Evolutionary conservation across 2,329 filamentous ascomycete species (phyloP), one percentile per base, ranked within the genome.

Genomic region (Aspergillus persii): DNA sequence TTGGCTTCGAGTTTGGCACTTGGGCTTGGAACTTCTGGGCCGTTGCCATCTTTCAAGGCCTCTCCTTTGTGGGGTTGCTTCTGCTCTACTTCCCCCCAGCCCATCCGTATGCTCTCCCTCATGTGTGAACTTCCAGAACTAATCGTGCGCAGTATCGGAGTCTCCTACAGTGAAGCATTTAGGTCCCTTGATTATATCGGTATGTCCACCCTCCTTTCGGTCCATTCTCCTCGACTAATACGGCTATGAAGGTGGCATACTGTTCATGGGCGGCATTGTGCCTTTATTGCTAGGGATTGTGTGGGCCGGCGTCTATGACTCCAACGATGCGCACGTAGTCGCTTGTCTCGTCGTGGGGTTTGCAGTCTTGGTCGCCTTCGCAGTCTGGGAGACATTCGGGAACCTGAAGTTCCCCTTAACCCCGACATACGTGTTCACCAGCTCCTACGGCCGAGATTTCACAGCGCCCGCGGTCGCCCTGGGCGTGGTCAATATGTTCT

Each of bases 401-500:
- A 69, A 69, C 3, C 62, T 74, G 12, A 76, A 75, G 61, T 75
- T 75, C 51, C 76, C 74, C 0, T 69, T 82, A 11, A 79, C 78
- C 1, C 80, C 80, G 6, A 72, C 77, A 0, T 71, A 75, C 50
- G 71, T 83, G 63, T 83, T 83, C 65, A 76, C 76, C 4, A 70
- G 74, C 8, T 75, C 76, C 11, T 67, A 73, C 31, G 80, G 80
- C 1, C 72, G 80, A n/a, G 79, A 81, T 48, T 76, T 83, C 48
- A 81, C 80, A 0, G 79, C 77, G 0, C 79, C 80, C 0, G 79
- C 76, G 41, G 71, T 82, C 29, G 76, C 77, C 3, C 71, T 77
- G 0, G 77, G 75, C 47, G 76, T 83, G 49, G 74, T 82, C 23
- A 82, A 78, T 57, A 83, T 83, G 80, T 82, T 82, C 65, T 83